Evolutionary conservation across 495 filamentous ascomycete genomes (phyloP).

Genomic region (Podospora conica): DNA sequence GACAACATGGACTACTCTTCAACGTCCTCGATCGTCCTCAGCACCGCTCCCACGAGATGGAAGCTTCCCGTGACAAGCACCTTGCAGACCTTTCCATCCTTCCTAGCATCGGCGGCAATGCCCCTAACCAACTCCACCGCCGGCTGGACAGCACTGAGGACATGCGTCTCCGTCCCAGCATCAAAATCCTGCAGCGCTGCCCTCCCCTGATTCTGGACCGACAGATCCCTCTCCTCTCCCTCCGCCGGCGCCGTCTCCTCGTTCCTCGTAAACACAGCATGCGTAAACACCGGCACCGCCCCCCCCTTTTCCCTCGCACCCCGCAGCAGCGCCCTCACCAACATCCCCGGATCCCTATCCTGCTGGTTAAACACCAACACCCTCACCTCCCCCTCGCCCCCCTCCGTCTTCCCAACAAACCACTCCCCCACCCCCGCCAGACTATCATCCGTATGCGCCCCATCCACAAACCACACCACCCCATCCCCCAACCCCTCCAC

Average conservation of each 20-base stretch:
- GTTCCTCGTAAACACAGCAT: slow-evolving; percentile 41
- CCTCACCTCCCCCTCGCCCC: slow-evolving; percentile 13
- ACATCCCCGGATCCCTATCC: slow-evolving; percentile 61
- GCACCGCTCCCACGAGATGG: slow-evolving; percentile 76
- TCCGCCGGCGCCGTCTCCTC: slow-evolving; percentile 21
- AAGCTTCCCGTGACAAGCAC: slow-evolving; percentile 76
- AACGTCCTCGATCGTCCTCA: slow-evolving; percentile 64
- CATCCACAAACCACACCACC: slow-evolving; percentile 78
- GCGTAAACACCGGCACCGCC: slow-evolving; percentile 22
- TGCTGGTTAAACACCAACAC: slow-evolving; percentile 94
- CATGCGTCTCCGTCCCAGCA: slow-evolving; percentile 14
- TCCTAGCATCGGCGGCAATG: slow-evolving; percentile 12
- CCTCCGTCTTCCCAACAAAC: slow-evolving; percentile 49
- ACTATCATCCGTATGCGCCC: slow-evolving; percentile 83
- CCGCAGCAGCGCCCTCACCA: slow-evolving; percentile 47
- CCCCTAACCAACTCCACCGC: slow-evolving; percentile 24
- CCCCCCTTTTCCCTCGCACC: slow-evolving; percentile 12
- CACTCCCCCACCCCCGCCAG: slow-evolving; percentile 64
- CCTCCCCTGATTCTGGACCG: slow-evolving; percentile 28
- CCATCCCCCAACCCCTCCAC: slow-evolving; percentile 43
- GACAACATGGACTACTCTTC: slow-evolving; percentile 12
- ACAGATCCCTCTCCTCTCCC: slow-evolving; percentile 27
- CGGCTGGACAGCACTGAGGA: slow-evolving; percentile 24
- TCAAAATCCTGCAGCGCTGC: slow-evolving; percentile 19
- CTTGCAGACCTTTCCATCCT: slow-evolving; percentile 13